Evolutionary conservation across 1,139 yeast species (phyloP), one percentile per base, ranked within the genome.

Genomic region (Arxiozyma telluris): DNA sequence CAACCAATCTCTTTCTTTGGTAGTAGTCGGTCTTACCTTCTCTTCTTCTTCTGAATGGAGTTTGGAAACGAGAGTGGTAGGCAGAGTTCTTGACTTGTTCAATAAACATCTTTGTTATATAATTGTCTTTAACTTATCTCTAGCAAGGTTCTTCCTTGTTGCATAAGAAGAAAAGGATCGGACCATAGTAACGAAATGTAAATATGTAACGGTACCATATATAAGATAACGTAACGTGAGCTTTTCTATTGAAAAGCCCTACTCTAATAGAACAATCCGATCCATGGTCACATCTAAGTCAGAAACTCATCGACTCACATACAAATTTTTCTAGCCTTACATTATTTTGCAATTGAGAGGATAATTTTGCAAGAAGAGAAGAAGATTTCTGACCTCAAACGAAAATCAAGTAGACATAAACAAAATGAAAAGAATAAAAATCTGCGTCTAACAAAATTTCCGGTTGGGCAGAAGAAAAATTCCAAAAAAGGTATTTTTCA

Each of bases 11-110:
- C 96, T 93, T 93, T 85, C 99, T 93, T 79, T 95, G 97, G 85
- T 91, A 93, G 96, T 91, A 93, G 78, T 93, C 99, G 76, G 99
- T 93, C 86, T 94, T 93, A 82, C 98, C 99, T 81, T 94, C 98
- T 77, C 96, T 90, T 87, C 99, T 89, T 86, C 99, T 90, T 79
- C 98, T 90, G 96, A 90, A 93, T 69, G 98, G 97, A 76, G 98
- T 93, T 83, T 93, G 99, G 96, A 84, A 93, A 78, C 99, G 93
- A 76, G 98, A 90, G 84, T 84, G 90, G 93, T 94, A 93, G 69
- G 98, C 94, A 71, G 96, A 84, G 73, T 82, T 76, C 84, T 90
- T 90, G 57, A 71, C 64, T 64, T 72, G 71, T 74, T 82, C 82
- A 71, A 79, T 76, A 90, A 89, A 89, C 96, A 89, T 89, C 59